These are phyloP conservation scores for Microdochium trichocladiopsis DNA, from an alignment of 2,329 filamentous ascomycete species.

Conservation along the genomic window DNA sequence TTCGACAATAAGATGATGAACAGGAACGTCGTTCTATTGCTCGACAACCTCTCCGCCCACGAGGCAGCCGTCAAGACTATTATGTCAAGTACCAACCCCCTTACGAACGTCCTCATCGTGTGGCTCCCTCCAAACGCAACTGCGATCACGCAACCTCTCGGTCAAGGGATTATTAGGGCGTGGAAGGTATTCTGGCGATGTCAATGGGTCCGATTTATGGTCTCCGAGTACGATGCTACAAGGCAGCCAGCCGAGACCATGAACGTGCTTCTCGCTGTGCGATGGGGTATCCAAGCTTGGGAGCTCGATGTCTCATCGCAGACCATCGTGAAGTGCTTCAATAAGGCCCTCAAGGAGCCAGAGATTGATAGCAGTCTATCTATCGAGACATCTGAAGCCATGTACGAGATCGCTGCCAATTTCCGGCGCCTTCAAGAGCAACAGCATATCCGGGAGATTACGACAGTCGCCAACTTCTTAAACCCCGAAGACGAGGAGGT, in stretches of 20 bases:
- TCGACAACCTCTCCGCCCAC: neutral
- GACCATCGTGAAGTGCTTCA: neutral
- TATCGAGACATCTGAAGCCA: neutral
- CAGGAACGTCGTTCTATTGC: neutral
- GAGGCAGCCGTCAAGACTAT: neutral
- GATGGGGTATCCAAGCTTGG: neutral
- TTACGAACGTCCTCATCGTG: neutral
- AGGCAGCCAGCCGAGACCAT: neutral
- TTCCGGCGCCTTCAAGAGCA: neutral
- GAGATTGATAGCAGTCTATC: neutral
- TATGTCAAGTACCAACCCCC: neutral
- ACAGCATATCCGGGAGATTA: neutral
- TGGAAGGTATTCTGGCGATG: neutral
- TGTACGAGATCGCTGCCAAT: neutral
- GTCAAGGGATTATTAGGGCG: neutral
- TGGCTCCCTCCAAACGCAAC: neutral
- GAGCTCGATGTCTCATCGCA: neutral
- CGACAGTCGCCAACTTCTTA: neutral
- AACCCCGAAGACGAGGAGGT: neutral
- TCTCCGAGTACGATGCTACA: neutral
- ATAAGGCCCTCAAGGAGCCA: neutral
- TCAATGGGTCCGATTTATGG: neutral
- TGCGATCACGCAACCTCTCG: neutral
- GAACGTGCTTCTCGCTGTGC: neutral
- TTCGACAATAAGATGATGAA: neutral